These are phyloP conservation scores for Backusella westeae DNA, from an alignment of 192 early-diverging fungal genomes.

Conservation along the genomic window DNA sequence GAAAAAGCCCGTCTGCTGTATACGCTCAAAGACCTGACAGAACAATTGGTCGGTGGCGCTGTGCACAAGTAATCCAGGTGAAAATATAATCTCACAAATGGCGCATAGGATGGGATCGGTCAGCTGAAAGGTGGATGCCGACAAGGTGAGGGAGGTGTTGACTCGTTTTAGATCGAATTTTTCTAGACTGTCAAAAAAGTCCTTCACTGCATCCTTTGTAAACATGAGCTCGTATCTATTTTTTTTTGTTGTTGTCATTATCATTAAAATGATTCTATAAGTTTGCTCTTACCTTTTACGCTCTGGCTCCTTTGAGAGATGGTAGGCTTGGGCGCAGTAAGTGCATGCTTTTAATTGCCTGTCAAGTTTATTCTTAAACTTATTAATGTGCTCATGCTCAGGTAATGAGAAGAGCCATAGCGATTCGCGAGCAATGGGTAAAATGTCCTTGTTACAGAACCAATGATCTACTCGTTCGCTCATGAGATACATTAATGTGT, in stretches of 20 bases:
- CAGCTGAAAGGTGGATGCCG: not conserved
- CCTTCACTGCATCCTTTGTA: constrained; percentile 18
- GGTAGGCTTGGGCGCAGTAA: constrained; percentile 24
- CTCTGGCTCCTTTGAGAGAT: constrained; percentile 20
- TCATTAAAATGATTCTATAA: not conserved
- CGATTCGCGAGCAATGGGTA: constrained; percentile 27
- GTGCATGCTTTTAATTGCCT: constrained; percentile 18
- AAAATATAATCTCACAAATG: constrained; percentile 17
- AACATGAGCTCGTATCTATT: constrained; percentile 19
- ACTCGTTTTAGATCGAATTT: constrained; percentile 17
- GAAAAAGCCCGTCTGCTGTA: constrained; percentile 14
- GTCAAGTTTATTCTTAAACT: constrained; percentile 34
- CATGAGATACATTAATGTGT: constrained; percentile 24
- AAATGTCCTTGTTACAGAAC: constrained; percentile 24
- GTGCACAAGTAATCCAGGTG: constrained; percentile 1
- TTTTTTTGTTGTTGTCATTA: not conserved
- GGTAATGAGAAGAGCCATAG: constrained; percentile 37
- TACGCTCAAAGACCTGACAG: constrained; percentile 9
- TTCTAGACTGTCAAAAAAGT: constrained; percentile 17
- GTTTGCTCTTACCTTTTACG: constrained; percentile 3
- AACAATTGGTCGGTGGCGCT: constrained; percentile 1
- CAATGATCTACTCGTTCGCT: constrained; percentile 26
- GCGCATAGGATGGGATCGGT: constrained; percentile 11
- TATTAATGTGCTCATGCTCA: constrained; percentile 23
- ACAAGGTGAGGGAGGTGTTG: not conserved